Base-by-base conservation (phyloP, 495 filamentous ascomycete species). In the Aspergillus olivimuriae region DNA sequence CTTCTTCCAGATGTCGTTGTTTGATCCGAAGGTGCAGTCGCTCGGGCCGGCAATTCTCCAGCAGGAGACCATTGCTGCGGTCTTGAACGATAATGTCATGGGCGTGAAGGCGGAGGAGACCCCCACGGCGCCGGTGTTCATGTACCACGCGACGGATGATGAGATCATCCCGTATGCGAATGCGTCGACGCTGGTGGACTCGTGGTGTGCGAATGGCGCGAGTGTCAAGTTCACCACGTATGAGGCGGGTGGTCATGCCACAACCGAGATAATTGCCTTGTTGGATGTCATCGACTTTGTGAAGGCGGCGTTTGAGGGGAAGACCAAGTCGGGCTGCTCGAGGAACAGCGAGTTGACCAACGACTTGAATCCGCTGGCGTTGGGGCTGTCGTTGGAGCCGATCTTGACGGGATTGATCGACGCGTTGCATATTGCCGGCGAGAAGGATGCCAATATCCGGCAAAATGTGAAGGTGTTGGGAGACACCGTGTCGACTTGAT, bases 71-170 rank as follows among this genome's bases (percentile, higher is more conserved):
- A 39, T 63, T 32, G 24, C 48, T 7, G 24, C 36, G 1, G 34
- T 66, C 3, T 22, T 66, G 12, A 26, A 31, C 7, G 20, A 60
- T 18, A 62, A 58, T 19, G 50, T 23, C 16, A 50, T 66, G 43
- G 62, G 51, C 11, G 48, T 40, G 4, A 50, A 60, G 4, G 22
- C 45, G 23, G 35, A 40, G 1, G 60, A 66, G 34, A 60, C 56
- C 0, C 60, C 62, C 3, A 58, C 55, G 0, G 60, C 55, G 1
- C 63, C 63, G 3, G 47, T 63, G 6, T 62, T 65, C 32, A 43
- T 65, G 2, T 67, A 67, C 32, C 62, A 67, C 36, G 57, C 55
- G 7, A 46, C 51, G 5, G 34, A 60, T 3, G 63, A 67, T 31
- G 60, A 62, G 31, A 43, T 62, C 35, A 67, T 65, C 18, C 63